Evolutionary conservation across 78 protist species (phyloP).

Genomic region (Thecamonas trahens): DNA sequence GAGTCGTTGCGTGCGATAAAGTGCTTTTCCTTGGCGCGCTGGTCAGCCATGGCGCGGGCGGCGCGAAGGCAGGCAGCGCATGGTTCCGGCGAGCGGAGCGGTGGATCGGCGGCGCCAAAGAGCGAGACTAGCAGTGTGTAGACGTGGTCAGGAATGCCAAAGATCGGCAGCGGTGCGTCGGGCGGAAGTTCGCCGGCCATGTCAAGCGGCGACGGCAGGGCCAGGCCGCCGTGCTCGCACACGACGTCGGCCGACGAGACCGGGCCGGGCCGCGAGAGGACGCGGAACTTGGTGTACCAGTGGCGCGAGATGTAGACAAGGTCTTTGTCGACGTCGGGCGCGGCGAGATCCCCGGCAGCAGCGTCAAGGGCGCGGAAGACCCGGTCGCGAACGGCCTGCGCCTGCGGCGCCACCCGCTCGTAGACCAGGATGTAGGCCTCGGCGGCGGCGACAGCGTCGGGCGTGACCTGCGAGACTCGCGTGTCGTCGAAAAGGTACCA

Average conservation of each 20-base stretch:
- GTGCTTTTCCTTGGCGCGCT: no score
- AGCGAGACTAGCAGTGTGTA: no score
- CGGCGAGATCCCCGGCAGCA: not conserved
- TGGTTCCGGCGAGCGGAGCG: no score
- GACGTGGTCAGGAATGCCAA: no score
- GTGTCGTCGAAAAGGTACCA: slow-evolving; percentile 50
- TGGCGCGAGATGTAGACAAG: not conserved
- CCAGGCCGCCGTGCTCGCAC: slow-evolving; percentile 9
- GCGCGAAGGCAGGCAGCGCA: no score
- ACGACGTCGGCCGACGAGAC: not conserved
- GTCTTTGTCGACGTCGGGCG: not conserved
- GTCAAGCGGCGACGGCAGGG: no score
- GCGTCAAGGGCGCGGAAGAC: not conserved
- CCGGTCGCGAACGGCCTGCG: not conserved
- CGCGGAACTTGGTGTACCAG: not conserved
- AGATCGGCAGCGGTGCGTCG: no score
- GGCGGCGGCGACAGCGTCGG: not conserved
- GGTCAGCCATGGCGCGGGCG: no score
- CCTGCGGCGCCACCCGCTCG: not conserved
- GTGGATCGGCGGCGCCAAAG: no score
- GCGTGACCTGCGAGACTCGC: not conserved
- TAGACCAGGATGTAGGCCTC: slow-evolving; percentile 46
- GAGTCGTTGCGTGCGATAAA: no score
- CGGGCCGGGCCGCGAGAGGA: not conserved
- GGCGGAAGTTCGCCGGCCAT: no score